phyloP scores from a whole-genome alignment of 2,329 filamentous ascomycete species.

The Amauroascus niger region DNA sequence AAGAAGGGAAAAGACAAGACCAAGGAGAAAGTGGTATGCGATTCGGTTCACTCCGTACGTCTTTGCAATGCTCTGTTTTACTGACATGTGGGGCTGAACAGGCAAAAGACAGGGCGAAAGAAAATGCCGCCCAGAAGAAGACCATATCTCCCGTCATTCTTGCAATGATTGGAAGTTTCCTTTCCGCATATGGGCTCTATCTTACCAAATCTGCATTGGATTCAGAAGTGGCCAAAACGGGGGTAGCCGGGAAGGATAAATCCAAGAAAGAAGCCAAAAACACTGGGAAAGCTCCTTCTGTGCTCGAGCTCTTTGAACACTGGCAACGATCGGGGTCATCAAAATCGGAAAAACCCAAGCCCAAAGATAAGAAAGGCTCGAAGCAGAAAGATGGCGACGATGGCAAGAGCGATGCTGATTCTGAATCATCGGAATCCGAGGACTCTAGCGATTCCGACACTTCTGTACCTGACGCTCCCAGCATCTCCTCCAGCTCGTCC shows the following conservation, averaged over 20 bases:
- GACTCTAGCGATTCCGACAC: conserved; percentile 7
- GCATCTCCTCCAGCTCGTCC: conserved; percentile 21
- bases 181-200: conserved; percentile 56
- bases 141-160: conserved; percentile 53
- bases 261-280: conserved; percentile 21
- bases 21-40: conserved; percentile 7
- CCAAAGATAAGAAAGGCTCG: conserved; percentile 18
- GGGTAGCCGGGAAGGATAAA: conserved; percentile 16
- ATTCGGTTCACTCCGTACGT: too few relatives aligned
- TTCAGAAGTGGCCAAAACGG: conserved; percentile 40
- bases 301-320: conserved; percentile 33
- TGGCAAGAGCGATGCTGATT: background rate
- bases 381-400: conserved; percentile 15
- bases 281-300: conserved; percentile 25
- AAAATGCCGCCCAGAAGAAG: conserved; percentile 15
- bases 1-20: conserved; percentile 4
- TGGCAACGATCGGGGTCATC: conserved; percentile 22
- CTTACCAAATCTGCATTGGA: conserved; percentile 53
- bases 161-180: conserved; percentile 56
- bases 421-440: background rate
- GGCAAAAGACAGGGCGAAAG: background rate
- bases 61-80: background rate
- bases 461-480: background rate
- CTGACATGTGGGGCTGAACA: conserved; percentile 1
- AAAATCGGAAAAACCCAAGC: conserved; percentile 15